These are phyloP conservation scores for Verbena officinalis DNA, from an alignment of 257 asterid species.

Conservation along the genomic window DNA sequence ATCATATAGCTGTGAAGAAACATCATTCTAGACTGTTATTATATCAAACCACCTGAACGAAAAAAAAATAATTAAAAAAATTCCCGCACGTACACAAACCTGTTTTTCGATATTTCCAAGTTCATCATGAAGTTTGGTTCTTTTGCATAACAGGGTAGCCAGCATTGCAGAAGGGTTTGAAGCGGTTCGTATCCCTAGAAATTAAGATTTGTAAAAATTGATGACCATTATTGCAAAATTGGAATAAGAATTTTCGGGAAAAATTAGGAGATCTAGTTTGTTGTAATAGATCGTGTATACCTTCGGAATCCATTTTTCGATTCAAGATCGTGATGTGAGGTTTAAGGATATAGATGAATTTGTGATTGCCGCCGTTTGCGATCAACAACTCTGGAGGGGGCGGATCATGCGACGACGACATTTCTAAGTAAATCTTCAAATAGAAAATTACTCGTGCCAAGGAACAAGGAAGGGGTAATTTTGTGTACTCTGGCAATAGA, in stretches of 20 bases:
- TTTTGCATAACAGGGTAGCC: background rate
- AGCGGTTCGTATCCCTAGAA: background rate
- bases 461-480: background rate
- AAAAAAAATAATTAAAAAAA: too few relatives aligned
- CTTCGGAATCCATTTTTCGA: conserved; percentile 1
- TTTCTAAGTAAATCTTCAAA: background rate
- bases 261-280: background rate
- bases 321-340: background rate
- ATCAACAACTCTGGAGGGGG: background rate
- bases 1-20: background rate
- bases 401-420: background rate
- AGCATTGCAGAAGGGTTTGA: conserved; percentile 6
- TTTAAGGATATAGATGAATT: background rate
- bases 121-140: background rate
- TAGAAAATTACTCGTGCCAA: background rate
- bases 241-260: too few relatives aligned
- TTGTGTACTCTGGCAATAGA: background rate
- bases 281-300: background rate
- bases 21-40: background rate
- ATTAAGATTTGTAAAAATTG: background rate
- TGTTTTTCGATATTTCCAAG: background rate
- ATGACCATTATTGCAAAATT: background rate
- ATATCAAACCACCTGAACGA: background rate
- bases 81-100: background rate
- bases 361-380: background rate